These are phyloP conservation scores for Pythium utonaiense DNA, from an alignment of 352 stramenopile genomes.

Conservation along the genomic window DNA sequence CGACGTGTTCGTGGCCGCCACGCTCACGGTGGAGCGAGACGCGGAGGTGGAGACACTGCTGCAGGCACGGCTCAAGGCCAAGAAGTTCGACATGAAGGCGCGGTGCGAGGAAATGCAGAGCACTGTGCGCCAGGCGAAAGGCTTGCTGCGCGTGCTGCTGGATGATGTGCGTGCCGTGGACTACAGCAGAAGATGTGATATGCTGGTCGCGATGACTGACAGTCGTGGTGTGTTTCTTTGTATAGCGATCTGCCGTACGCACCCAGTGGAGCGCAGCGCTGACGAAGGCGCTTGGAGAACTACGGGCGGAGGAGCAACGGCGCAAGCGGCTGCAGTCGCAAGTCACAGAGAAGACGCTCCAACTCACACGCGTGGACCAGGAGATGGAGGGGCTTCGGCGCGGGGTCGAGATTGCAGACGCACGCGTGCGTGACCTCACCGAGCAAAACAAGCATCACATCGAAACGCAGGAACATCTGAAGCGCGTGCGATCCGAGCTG, in stretches of 20 bases:
- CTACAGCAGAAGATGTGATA: neutral
- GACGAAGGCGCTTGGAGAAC: neutral
- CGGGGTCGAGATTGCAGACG: conserved; percentile 12
- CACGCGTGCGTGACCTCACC: conserved; percentile 7
- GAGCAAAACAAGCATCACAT: conserved; percentile 26
- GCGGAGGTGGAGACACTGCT: conserved; percentile 47
- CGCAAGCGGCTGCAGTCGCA: conserved; percentile 8
- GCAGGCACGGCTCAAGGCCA: conserved; percentile 54
- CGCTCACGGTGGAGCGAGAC: conserved; percentile 33
- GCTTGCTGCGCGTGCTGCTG: conserved; percentile 33
- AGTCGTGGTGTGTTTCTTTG: neutral
- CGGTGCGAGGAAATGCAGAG: conserved; percentile 51
- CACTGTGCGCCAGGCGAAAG: conserved; percentile 59
- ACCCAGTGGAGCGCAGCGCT: neutral
- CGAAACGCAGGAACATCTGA: conserved; percentile 30
- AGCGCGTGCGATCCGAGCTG: conserved; percentile 16
- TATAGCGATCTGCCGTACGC: neutral
- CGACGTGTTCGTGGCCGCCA: neutral
- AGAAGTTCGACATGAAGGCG: conserved; percentile 64
- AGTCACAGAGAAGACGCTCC: conserved; percentile 8
- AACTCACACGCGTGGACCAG: conserved; percentile 20
- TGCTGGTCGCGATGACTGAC: neutral
- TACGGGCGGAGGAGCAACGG: neutral
- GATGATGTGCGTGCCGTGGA: conserved; percentile 19
- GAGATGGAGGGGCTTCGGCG: conserved; percentile 34